phyloP scores from a whole-genome alignment of 2,329 filamentous ascomycete species.

The Diaporthe citri region DNA sequence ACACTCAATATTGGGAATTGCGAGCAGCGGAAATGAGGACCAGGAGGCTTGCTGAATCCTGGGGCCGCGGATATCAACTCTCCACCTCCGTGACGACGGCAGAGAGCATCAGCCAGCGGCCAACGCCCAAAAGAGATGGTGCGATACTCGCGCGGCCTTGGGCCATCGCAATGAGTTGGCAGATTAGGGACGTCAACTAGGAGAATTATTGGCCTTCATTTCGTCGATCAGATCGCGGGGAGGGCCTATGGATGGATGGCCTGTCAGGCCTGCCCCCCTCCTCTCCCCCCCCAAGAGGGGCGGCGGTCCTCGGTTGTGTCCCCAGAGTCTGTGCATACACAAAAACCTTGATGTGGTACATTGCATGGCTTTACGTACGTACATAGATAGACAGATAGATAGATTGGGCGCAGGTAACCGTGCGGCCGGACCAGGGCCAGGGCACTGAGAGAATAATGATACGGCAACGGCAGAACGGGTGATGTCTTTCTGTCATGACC shows the following conservation, averaged over 20 bases:
- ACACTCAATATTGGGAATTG: conserved; percentile 15
- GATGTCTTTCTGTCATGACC: neutral
- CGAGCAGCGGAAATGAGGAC: conserved; percentile 21
- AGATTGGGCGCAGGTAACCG: neutral
- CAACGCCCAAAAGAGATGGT: conserved; percentile 29
- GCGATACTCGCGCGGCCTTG: conserved; percentile 15
- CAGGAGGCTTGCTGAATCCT: conserved; percentile 14
- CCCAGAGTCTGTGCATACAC: conserved; percentile 30
- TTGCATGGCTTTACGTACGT: neutral
- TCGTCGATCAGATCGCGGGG: conserved; percentile 18
- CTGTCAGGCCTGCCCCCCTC: neutral
- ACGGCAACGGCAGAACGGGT: neutral
- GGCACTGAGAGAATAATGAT: neutral
- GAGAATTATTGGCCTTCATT: conserved; percentile 16
- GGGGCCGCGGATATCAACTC: conserved; percentile 22
- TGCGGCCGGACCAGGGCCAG: neutral
- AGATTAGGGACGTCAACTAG: conserved; percentile 2
- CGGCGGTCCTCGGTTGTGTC: conserved; percentile 8
- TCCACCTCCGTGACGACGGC: conserved; percentile 27
- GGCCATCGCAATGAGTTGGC: conserved; percentile 20
- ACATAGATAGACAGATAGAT: neutral
- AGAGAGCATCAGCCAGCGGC: conserved; percentile 1
- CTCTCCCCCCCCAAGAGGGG: neutral
- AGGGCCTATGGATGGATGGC: neutral
- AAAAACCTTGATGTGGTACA: neutral